Conservation (phyloP, 1,284 basidiomycete species). For the Singerocomus rubriflavus region DNA sequence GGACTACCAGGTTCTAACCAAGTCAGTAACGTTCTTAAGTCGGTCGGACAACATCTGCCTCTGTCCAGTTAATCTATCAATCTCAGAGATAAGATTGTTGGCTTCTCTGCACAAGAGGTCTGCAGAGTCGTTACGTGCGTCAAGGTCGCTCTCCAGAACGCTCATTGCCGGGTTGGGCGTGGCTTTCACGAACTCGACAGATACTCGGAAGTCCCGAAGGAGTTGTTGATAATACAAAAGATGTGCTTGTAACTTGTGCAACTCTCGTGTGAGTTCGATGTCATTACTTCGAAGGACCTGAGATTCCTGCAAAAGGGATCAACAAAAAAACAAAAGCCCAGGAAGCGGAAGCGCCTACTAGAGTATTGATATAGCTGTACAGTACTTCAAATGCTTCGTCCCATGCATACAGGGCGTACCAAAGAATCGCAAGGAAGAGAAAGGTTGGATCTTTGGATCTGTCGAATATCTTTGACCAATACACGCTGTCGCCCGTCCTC, state of each 20-base stretch:
- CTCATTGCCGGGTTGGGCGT: conserved; percentile 45
- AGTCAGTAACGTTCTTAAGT: conserved; percentile 51
- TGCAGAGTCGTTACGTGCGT: conserved; percentile 16
- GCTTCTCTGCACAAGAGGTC: conserved; percentile 43
- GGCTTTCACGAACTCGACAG: conserved; percentile 44
- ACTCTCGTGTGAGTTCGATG: conserved; percentile 41
- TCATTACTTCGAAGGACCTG: conserved; percentile 38
- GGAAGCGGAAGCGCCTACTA: conserved; percentile 34
- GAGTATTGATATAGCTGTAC: conserved; percentile 43
- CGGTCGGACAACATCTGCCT: conserved; percentile 45
- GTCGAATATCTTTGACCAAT: conserved; percentile 52
- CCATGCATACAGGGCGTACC: conserved; percentile 59
- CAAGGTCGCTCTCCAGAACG: conserved; percentile 10
- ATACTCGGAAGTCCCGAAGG: conserved; percentile 49
- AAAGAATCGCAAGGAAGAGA: conserved; percentile 48
- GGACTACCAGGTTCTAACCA: conserved; percentile 24
- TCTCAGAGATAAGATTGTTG: conserved; percentile 42
- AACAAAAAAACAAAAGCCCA: not conserved
- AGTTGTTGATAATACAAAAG: conserved; percentile 51
- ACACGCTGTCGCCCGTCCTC: conserved; percentile 42
- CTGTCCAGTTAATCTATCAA: conserved; percentile 41
- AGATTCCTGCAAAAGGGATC: conserved; percentile 37
- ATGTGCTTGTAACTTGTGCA: conserved; percentile 54
- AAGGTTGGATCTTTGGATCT: conserved; percentile 51
- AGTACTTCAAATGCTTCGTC: conserved; percentile 52